Base-by-base conservation (phyloP, 1,284 basidiomycete species). In the Xerocomus minutiporus region DNA sequence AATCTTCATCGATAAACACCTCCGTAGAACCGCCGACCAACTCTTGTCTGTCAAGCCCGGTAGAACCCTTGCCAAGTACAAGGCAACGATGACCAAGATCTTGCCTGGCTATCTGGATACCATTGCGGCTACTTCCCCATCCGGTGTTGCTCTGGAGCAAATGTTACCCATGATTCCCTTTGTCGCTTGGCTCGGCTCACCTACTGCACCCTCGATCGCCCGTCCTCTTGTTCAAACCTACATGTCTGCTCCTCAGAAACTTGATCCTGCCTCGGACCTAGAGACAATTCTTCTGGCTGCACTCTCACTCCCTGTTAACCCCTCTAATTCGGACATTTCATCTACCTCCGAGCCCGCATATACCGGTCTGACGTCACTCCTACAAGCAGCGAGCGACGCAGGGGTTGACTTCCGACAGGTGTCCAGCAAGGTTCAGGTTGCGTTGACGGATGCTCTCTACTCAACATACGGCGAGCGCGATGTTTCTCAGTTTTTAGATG, bases 251-350 rank as follows among this genome's bases (percentile, higher is more conserved):
- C 66, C 64, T 12, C 54, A 31, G 32, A 45, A 47, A 12, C 63
- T 72, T n/a, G 9, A 23, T 1, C 48, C 57, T 9, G 15, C 50
- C 2, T 43, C 57, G 17, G 70, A 71, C 28, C 64, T 71, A 57
- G 69, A 73, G 43, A 54, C 58, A 0, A 49, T 73, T 15, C 48
- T 73, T 25, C 51, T 50, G 0, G 69, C 56, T 25, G 59, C 66
- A 1, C 41, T 66, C 23, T 61, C 64, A 0, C 52, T 57, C 50
- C 52, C 66, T n/a, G 61, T 57, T 8, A 48, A 54, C 1, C 17
- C 52, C 3, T 36, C 58, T 15, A 6, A 17, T 34, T 49, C 44
- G 8, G 55, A 55, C 15, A 35, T 35, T 35, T 35, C 34, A 15
- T 35, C 34, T 25, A 45, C 50, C 2, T 36, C 51, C 28, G 49